Base-by-base conservation (phyloP, 2,329 filamentous ascomycete genomes). In the Botrytis paeoniae region DNA sequence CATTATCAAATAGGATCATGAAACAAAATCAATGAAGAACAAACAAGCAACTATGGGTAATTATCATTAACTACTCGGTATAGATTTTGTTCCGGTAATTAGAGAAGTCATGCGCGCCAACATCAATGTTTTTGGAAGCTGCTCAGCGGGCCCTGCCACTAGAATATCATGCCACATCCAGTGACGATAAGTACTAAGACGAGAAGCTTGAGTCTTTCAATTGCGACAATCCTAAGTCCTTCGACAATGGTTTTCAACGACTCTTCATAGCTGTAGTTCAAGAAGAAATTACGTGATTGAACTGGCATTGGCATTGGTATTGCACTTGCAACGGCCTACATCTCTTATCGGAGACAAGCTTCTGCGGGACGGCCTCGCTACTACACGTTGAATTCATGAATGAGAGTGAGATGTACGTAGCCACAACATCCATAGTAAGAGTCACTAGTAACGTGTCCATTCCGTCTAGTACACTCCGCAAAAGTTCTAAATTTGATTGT, bases 351-450 rank as follows among this genome's bases (percentile, higher is more conserved):
- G 25, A 32, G 29, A 32, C 10, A 25, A 35, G 16, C 20, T 16
- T 25, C 29, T 5, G 18, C 5, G 14, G 5, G 22, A 35, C 10
- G 41, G 14, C 10, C 1, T 48, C 20, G 20, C 32, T 65, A 25
- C 12, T 25, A 48, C 41, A 45, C 5, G 8, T 25, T 48, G 5
- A 1, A 54, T 18, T 16, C 18, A 3, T 3, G 4, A 18, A 7
- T 18, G 0, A 2, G 1, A 54, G 6, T 18, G 6, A 29, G 25
- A 16, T 16, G 18, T 54, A n/a, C 3, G 0, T 29, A 54, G 51
- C 14, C 18, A 18, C 0, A 29, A 16, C 25, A 12, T 29, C 1
- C 14, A 29, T 1, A 18, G 3, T 8, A 29, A 54, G 12, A 16
- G 25, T 16, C 51, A n/a, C 12, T 54, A 16, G 25, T 16, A 29